phyloP scores from a whole-genome alignment of 2,329 filamentous ascomycete genomes.

The Didymella pomorum region DNA sequence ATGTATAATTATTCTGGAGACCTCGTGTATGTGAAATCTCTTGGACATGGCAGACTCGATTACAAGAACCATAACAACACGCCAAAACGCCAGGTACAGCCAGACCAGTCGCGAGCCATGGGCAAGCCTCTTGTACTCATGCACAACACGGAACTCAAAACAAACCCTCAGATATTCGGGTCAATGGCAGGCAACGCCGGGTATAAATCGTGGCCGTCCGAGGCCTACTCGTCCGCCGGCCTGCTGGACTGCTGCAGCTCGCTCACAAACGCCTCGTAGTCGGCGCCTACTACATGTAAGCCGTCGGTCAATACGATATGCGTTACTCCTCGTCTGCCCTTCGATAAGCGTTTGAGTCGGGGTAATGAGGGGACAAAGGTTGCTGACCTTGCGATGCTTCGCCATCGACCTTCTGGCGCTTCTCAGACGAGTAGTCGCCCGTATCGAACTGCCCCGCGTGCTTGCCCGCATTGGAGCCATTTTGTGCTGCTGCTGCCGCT shows the following conservation, averaged over 20 bases:
- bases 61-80: constrained; percentile 5
- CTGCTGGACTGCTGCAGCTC: constrained; percentile 31
- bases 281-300: constrained; percentile 34
- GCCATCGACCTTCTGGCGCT: constrained; percentile 47
- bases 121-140: constrained; percentile 28
- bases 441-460: constrained; percentile 46
- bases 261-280: constrained; percentile 32
- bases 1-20: not conserved
- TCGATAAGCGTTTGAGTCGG: constrained; percentile 44
- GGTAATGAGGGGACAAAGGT: constrained; percentile 29
- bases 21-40: not conserved
- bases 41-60: not conserved
- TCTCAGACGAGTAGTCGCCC: constrained; percentile 43
- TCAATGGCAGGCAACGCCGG: constrained; percentile 11
- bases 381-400: constrained; percentile 47
- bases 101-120: constrained; percentile 24
- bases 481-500: constrained; percentile 46
- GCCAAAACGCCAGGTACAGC: constrained; percentile 25
- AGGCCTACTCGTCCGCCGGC: constrained; percentile 9
- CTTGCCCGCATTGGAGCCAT: constrained; percentile 45
- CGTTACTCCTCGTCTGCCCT: constrained; percentile 36
- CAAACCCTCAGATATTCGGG: not conserved
- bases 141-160: constrained; percentile 27
- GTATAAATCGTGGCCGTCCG: constrained; percentile 17
- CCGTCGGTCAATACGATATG: constrained; percentile 21